Conservation (phyloP, 1,139 yeast genomes). For the Yamadazyma sp. region DNA sequence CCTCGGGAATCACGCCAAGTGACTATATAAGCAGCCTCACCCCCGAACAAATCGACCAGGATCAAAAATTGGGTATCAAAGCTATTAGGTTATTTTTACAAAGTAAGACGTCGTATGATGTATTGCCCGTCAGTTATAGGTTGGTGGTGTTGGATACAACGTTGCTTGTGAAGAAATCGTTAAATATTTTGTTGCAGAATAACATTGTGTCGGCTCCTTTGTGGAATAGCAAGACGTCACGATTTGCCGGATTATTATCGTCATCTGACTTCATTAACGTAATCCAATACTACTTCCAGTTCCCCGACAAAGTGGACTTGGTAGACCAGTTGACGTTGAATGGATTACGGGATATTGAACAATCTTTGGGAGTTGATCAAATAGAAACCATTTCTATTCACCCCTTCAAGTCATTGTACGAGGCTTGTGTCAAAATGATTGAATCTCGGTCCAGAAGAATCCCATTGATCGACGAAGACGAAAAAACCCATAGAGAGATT, state of each 20-base stretch:
- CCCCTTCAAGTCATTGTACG: slow-evolving; percentile 87
- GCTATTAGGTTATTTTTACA: slow-evolving; percentile 83
- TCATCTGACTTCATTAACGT: slow-evolving; percentile 93
- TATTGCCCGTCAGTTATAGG: slow-evolving; percentile 91
- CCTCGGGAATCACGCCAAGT: slow-evolving; percentile 27
- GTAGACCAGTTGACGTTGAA: slow-evolving; percentile 85
- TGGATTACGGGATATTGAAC: slow-evolving; percentile 83
- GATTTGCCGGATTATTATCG: slow-evolving; percentile 92
- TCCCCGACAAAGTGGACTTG: slow-evolving; percentile 85
- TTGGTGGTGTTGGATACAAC: slow-evolving; percentile 93
- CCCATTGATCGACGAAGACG: slow-evolving; percentile 92
- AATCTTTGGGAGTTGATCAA: slow-evolving; percentile 84
- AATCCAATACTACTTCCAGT: slow-evolving; percentile 89
- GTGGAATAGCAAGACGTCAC: slow-evolving; percentile 87
- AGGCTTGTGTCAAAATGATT: slow-evolving; percentile 92
- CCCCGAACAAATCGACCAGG: slow-evolving; percentile 49
- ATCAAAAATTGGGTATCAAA: slow-evolving; percentile 66
- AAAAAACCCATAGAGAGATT: slow-evolving; percentile 87
- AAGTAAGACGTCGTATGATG: slow-evolving; percentile 94
- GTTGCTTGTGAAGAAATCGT: slow-evolving; percentile 82
- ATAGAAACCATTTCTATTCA: slow-evolving; percentile 87
- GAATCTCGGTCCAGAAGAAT: slow-evolving; percentile 89
- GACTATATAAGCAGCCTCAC: slow-evolving; percentile 46
- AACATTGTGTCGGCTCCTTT: slow-evolving; percentile 95
- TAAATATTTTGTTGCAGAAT: slow-evolving; percentile 87